Base-by-base conservation (phyloP, 2,329 filamentous ascomycete genomes). In the Aspergillus tanneri region DNA sequence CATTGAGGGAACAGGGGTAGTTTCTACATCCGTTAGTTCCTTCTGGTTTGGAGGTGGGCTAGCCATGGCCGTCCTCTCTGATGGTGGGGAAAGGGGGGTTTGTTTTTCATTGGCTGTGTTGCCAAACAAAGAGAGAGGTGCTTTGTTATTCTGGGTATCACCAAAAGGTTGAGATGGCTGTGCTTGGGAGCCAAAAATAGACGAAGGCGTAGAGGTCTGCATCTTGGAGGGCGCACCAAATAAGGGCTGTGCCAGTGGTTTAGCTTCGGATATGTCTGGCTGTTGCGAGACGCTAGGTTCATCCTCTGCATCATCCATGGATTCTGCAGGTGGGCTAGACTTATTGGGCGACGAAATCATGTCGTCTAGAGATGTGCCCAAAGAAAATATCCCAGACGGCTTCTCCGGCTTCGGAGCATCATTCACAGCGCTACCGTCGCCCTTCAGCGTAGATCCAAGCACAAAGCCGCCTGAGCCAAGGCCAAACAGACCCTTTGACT, bases 391-490 rank as follows among this genome's bases (percentile, higher is more conserved):
- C 12, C 58, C 54, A 40, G 62, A 61, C 46, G 63, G 45, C 46
- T 69, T 66, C 2, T 69, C 64, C 16, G 70, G 59, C 38, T 72
- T 72, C n/a, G 66, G 61, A 3, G 55, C 59, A 58, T 75, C 73
- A 48, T 68, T 67, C 21, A 56, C 64, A 46, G 70, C 66, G 11
- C 65, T 67, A 7, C 63, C 67, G 48, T 76, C 74, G 3, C 61
- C 62, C 55, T 74, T 74, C 52, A 77, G 76, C 9, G 68, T 67
- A 19, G 75, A 73, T 2, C 69, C 70, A 18, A 77, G 55, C 6
- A 61, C 63, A 54, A 77, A 77, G n/a, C 61, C 60, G 49, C 59
- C 49, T 11, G 57, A 42, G 6, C 58, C 54, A 21, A 60, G 34
- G 4, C 64, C 66, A 43, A 71, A 69, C 0, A 59, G 43, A 23